Evolutionary conservation across 306 rosid species (phyloP).

Genomic region (Cucurbita argyrosperma): DNA sequence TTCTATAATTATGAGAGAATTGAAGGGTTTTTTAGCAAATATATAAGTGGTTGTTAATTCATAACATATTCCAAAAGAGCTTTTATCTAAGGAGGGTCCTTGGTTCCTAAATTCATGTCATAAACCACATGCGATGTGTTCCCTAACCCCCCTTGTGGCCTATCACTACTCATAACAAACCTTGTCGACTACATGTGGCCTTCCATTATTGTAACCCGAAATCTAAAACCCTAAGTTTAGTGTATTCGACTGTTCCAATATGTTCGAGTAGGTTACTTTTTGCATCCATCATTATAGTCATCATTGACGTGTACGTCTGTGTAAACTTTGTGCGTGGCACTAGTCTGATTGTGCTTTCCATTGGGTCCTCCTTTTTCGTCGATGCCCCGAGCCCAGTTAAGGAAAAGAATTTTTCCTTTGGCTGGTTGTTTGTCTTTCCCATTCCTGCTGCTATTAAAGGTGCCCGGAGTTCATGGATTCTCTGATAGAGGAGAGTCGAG

Average conservation of each 20-base stretch:
- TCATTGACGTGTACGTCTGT: neutral
- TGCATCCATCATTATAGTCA: neutral
- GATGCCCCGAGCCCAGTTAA: too few relatives aligned
- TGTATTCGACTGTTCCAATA: neutral
- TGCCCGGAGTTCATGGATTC: too few relatives aligned
- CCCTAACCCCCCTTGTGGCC: neutral
- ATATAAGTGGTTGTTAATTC: neutral
- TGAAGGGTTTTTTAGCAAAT: neutral
- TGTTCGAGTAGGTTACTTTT: neutral
- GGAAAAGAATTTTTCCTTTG: too few relatives aligned
- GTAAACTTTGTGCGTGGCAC: too few relatives aligned
- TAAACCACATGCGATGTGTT: slow-evolving; percentile 3
- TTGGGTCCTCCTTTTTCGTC: too few relatives aligned
- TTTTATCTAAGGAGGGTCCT: neutral
- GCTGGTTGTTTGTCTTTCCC: too few relatives aligned
- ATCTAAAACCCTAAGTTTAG: neutral
- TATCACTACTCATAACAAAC: neutral
- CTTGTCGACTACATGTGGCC: neutral
- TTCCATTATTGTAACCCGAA: neutral
- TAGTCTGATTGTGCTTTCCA: too few relatives aligned
- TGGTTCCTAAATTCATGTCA: neutral
- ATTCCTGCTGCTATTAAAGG: too few relatives aligned
- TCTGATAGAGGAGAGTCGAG: too few relatives aligned
- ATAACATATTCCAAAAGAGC: neutral
- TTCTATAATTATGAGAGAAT: neutral